A percentile compares a stretch with the other conserved stretches of the same genome.
phyloP scores from a whole-genome alignment of 2,329 filamentous ascomycete genomes.

The Phialemoniopsis sp. region DNA sequence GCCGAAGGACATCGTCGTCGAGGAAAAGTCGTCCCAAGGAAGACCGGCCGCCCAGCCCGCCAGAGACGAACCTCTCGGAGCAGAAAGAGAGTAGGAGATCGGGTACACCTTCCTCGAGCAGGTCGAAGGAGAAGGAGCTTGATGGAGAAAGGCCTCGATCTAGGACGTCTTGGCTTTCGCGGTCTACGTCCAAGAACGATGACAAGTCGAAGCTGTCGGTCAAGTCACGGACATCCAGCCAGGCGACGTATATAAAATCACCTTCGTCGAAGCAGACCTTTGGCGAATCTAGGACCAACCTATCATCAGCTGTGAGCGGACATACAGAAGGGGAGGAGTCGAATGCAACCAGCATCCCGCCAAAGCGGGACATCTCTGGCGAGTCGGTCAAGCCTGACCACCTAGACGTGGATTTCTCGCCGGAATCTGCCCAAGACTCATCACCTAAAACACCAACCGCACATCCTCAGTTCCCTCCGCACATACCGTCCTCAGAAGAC shows the following conservation, averaged over 20 bases:
- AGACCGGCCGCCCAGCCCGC: constrained; percentile 56
- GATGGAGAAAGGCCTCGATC: constrained; percentile 25
- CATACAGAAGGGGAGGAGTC: no score
- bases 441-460: constrained; percentile 60
- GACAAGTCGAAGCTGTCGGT: constrained; percentile 44
- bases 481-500: constrained; percentile 33
- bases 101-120: constrained; percentile 19
- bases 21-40: constrained; percentile 36
- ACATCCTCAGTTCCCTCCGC: constrained; percentile 43
- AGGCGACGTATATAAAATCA: constrained; percentile 47
- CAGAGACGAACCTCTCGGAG: constrained; percentile 56
- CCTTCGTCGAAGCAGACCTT: constrained; percentile 9
- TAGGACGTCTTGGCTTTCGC: constrained; percentile 29
- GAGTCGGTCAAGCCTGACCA: constrained; percentile 22
- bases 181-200: constrained; percentile 36
- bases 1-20: constrained; percentile 26
- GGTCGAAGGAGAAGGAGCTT: constrained; percentile 24
- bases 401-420: constrained; percentile 44
- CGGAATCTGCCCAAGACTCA: constrained; percentile 44
- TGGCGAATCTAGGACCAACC: no score
- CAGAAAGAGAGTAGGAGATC: constrained; percentile 29
- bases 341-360: constrained; percentile 16
- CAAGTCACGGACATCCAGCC: constrained; percentile 54
- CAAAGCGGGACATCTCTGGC: constrained; percentile 24
- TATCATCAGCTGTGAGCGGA: no score